Evolutionary conservation across 2,329 filamentous ascomycete species (phyloP).

Genomic region (Colletotrichum viniferum): DNA sequence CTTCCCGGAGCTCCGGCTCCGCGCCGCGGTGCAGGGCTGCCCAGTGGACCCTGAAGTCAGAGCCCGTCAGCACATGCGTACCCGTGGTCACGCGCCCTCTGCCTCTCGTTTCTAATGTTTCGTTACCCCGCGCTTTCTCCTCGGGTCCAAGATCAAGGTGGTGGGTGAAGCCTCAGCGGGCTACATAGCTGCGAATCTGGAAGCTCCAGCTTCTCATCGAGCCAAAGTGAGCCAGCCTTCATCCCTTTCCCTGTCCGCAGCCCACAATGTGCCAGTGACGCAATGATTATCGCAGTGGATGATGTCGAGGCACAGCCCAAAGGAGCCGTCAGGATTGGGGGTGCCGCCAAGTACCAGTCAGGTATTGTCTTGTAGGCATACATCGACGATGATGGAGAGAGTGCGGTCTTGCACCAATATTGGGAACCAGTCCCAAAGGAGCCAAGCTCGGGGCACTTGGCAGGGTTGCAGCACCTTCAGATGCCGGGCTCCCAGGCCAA

Average conservation of each 20-base stretch:
- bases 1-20: slow-evolving; percentile 5
- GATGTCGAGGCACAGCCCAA: not conserved
- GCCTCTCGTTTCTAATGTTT: not conserved
- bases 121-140: not conserved
- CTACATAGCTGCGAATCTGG: not conserved
- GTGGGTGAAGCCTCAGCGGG: not conserved
- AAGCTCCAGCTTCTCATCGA: not conserved
- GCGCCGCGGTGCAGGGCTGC: not conserved
- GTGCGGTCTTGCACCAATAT: not conserved
- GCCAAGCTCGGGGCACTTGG: not conserved
- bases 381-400: not conserved
- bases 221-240: not conserved
- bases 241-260: not conserved
- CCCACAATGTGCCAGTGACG: not conserved
- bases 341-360: not conserved
- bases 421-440: not conserved
- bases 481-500: not conserved
- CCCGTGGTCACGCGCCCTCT: not conserved
- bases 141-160: not conserved
- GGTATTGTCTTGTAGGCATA: not conserved
- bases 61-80: not conserved
- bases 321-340: not conserved
- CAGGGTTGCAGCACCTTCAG: not conserved
- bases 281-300: not conserved
- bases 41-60: not conserved